A percentile compares a stretch with the other conserved stretches of the same genome.
phyloP scores from a whole-genome alignment of 257 asterid species.

The Agastache rugosa region DNA sequence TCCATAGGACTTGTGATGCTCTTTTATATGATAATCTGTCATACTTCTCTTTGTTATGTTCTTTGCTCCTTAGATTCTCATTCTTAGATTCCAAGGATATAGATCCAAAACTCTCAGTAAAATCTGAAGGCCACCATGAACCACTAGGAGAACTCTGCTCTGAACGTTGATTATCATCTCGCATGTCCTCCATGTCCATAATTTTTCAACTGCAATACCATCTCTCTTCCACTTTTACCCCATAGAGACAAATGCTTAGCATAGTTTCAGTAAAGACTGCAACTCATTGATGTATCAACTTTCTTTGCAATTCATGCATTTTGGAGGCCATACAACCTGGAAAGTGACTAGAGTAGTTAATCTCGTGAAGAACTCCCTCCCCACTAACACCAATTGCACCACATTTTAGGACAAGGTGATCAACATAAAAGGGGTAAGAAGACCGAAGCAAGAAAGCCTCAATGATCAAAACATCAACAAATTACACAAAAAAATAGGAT shows the following conservation, averaged over 20 bases:
- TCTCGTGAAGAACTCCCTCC: conserved; percentile 9
- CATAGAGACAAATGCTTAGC: conserved; percentile 39
- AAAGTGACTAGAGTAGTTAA: conserved; percentile 36
- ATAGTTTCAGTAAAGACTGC: conserved; percentile 33
- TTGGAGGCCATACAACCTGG: conserved; percentile 59
- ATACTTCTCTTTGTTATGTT: conserved; percentile 51
- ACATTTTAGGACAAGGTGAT: conserved; percentile 10
- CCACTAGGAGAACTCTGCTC: conserved; percentile 68
- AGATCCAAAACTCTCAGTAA: conserved; percentile 74
- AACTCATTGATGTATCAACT: conserved; percentile 34
- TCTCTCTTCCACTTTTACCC: conserved; percentile 45
- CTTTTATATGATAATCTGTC: conserved; percentile 52
- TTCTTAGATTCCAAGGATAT: conserved; percentile 66
- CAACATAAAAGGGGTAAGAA: not conserved
- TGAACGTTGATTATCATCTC: conserved; percentile 60
- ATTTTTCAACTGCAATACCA: conserved; percentile 48
- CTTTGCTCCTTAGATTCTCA: conserved; percentile 51
- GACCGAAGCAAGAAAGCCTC: conserved; percentile 4
- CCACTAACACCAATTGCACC: conserved; percentile 1
- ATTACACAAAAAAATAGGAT: conserved; percentile 7
- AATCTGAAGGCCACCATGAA: conserved; percentile 78
- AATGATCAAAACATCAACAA: conserved; percentile 15
- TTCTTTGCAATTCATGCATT: conserved; percentile 32
- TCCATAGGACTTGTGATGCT: conserved; percentile 93
- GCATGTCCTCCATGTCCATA: conserved; percentile 65